Conservation (phyloP, 805 yeast genomes). For the Spathaspora boniae region DNA sequence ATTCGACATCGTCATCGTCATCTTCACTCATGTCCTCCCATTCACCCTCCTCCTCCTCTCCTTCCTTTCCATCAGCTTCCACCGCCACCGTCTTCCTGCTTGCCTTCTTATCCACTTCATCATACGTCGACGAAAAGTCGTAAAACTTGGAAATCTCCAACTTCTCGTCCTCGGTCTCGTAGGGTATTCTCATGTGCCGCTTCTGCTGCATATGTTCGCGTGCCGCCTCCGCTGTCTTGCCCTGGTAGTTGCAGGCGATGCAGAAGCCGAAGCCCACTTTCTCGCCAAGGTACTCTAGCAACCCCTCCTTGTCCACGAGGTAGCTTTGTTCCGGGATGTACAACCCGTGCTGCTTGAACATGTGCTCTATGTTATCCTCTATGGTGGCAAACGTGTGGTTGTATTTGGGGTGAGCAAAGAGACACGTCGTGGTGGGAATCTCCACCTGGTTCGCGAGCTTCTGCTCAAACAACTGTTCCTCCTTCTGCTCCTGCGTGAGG, state of each 20-base stretch:
- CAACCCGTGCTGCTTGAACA: conserved; percentile 78
- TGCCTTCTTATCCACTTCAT: conserved; percentile 20
- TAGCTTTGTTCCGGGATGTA: conserved; percentile 81
- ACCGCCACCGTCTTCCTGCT: conserved; percentile 1
- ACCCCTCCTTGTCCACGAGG: conserved; percentile 64
- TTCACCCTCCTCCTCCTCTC: conserved; percentile 23
- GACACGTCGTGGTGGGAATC: conserved; percentile 47
- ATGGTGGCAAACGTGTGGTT: conserved; percentile 31
- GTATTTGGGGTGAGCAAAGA: conserved; percentile 43
- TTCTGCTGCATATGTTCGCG: conserved; percentile 85
- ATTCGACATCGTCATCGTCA: conserved; percentile 16
- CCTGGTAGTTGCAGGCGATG: conserved; percentile 77
- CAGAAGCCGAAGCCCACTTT: conserved; percentile 84
- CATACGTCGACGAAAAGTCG: conserved; percentile 71
- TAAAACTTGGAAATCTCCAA: conserved; percentile 76
- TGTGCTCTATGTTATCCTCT: conserved; percentile 57
- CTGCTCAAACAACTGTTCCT: conserved; percentile 42
- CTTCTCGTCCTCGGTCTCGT: conserved; percentile 75
- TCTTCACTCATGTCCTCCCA: conserved; percentile 41
- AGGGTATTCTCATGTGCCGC: conserved; percentile 86
- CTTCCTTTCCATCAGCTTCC: too few relatives aligned
- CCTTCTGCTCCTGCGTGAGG: conserved; percentile 25
- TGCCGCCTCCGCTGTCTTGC: conserved; percentile 78
- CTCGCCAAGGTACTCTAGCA: conserved; percentile 73
- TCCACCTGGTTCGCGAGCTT: conserved; percentile 45